Conservation (phyloP, 176 grass and related monocot genomes). For the Thinopyrum elongatum region DNA sequence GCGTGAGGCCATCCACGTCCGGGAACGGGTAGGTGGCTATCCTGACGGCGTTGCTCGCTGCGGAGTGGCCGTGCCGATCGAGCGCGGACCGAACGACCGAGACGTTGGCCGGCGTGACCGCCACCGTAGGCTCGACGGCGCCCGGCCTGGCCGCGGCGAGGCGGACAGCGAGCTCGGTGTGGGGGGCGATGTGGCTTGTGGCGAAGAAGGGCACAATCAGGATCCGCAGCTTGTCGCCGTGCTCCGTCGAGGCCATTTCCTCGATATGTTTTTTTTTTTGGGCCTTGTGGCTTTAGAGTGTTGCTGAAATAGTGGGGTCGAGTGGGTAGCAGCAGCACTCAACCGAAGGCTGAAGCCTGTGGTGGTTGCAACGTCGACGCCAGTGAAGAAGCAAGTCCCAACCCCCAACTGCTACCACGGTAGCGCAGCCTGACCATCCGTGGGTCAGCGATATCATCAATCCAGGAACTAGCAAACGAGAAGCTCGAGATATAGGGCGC, state of each 20-base stretch:
- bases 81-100: neutral
- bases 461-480: too few relatives aligned
- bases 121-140: constrained; percentile 27
- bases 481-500: too few relatives aligned
- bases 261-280: neutral
- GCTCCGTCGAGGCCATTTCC: neutral
- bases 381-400: too few relatives aligned
- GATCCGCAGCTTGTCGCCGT: constrained; percentile 2
- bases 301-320: too few relatives aligned
- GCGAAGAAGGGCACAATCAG: constrained; percentile 31
- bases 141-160: neutral
- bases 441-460: too few relatives aligned
- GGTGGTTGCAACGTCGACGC: too few relatives aligned
- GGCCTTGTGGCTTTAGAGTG: too few relatives aligned
- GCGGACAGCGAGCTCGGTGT: constrained; percentile 25
- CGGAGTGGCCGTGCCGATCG: neutral
- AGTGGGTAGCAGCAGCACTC: too few relatives aligned
- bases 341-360: too few relatives aligned
- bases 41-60: neutral
- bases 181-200: constrained; percentile 25
- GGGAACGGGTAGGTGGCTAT: constrained; percentile 17
- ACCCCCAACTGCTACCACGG: too few relatives aligned
- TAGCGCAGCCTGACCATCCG: too few relatives aligned
- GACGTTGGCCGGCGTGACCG: constrained; percentile 23
- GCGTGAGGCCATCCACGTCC: neutral